phyloP scores from a whole-genome alignment of 2,329 filamentous ascomycete species.

The Xylogone sp. region DNA sequence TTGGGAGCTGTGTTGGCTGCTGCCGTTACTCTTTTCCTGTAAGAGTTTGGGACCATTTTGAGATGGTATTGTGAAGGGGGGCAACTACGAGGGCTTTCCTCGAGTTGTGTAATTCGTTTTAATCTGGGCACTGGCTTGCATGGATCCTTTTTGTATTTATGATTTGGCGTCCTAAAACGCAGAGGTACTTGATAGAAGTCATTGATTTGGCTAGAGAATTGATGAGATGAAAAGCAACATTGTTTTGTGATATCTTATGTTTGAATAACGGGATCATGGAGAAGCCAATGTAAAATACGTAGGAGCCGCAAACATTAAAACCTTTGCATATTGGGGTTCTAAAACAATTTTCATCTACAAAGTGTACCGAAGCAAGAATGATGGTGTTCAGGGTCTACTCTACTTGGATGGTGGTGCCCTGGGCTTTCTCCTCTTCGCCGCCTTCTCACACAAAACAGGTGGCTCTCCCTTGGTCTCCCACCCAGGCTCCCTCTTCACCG shows the following conservation, averaged over 20 bases:
- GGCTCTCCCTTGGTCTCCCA: slow-evolving; percentile 56
- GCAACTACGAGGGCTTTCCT: neutral
- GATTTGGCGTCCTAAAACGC: too few relatives aligned
- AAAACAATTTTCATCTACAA: too few relatives aligned
- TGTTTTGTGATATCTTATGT: too few relatives aligned
- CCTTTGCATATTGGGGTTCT: too few relatives aligned
- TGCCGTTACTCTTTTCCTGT: neutral
- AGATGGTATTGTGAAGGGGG: neutral
- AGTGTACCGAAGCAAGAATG: too few relatives aligned
- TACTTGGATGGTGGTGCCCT: slow-evolving; percentile 26
- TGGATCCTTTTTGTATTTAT: neutral
- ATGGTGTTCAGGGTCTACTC: too few relatives aligned
- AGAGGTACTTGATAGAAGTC: neutral
- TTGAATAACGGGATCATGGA: neutral
- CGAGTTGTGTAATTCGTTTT: neutral
- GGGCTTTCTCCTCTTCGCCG: slow-evolving; percentile 58
- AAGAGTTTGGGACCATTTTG: neutral
- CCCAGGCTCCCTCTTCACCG: slow-evolving; percentile 57
- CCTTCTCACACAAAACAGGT: slow-evolving; percentile 60
- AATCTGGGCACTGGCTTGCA: slow-evolving; percentile 1
- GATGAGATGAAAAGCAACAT: neutral
- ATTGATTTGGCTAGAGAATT: neutral
- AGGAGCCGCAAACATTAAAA: neutral
- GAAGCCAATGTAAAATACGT: neutral
- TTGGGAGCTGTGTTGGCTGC: neutral